Conservation (phyloP, 2,329 filamentous ascomycete species). For the Cercospora beticola region DNA sequence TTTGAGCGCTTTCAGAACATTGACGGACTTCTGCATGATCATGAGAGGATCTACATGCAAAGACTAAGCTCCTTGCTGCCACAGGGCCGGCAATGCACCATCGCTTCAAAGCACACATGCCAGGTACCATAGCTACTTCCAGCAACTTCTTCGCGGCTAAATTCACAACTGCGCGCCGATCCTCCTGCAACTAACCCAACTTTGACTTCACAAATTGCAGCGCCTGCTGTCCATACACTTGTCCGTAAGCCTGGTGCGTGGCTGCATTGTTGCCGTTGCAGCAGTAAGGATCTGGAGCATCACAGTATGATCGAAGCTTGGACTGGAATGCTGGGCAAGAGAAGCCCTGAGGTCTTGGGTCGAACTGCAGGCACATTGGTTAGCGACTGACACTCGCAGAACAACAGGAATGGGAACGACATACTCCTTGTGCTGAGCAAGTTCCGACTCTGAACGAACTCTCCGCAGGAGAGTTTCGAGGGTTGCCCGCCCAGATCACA, state of each 20-base stretch:
- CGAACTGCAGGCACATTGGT: constrained; percentile 51
- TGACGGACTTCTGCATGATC: background rate
- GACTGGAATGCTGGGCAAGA: constrained; percentile 53
- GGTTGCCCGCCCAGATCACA: constrained; percentile 43
- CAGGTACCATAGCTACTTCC: background rate
- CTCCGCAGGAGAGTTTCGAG: constrained; percentile 56
- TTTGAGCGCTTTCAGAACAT: background rate
- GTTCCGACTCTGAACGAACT: constrained; percentile 60
- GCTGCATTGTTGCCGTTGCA: constrained; percentile 62
- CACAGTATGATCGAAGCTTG: constrained; percentile 66
- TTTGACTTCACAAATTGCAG: constrained; percentile 60
- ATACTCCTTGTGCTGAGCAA: constrained; percentile 59
- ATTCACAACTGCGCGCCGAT: background rate
- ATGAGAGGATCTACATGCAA: background rate
- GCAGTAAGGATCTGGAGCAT: constrained; percentile 55
- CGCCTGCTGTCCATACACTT: constrained; percentile 60
- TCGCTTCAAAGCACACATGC: background rate
- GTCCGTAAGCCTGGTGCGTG: constrained; percentile 62
- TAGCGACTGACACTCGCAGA: background rate
- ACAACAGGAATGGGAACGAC: constrained; percentile 30
- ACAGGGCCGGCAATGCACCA: background rate
- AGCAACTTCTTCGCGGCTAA: background rate
- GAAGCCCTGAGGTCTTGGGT: constrained; percentile 59
- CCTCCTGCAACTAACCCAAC: constrained; percentile 34
- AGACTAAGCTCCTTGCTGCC: background rate